These are phyloP conservation scores for Yarrowia sp. DNA, from an alignment of 805 yeast species.

Conservation along the genomic window DNA sequence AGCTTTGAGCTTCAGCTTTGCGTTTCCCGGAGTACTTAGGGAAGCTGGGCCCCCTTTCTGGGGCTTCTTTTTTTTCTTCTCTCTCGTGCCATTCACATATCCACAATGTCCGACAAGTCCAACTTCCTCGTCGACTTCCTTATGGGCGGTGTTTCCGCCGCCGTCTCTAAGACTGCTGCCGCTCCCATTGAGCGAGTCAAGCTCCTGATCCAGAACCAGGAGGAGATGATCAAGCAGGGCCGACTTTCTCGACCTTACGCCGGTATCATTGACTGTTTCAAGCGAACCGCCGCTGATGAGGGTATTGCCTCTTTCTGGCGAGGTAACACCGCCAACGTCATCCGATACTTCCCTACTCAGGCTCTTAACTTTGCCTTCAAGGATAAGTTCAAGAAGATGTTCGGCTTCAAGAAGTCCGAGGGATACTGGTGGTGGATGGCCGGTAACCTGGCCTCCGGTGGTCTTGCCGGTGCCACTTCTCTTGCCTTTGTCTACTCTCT, in stretches of 20 bases:
- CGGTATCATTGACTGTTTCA: conserved; percentile 93
- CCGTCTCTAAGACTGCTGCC: conserved; percentile 96
- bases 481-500: conserved; percentile 91
- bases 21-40: conserved; percentile 23
- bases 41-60: background rate
- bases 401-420: conserved; percentile 95
- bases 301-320: conserved; percentile 95
- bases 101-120: conserved; percentile 23
- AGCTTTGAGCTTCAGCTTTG: conserved; percentile 6
- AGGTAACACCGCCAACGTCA: conserved; percentile 98
- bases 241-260: conserved; percentile 80
- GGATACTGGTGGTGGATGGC: conserved; percentile 88
- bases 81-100: conserved; percentile 11
- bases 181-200: conserved; percentile 98
- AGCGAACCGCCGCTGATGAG: conserved; percentile 89
- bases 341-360: conserved; percentile 99
- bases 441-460: conserved; percentile 99
- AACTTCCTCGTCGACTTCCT: conserved; percentile 38
- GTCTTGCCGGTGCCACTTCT: conserved; percentile 96
- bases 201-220: conserved; percentile 95
- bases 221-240: conserved; percentile 97
- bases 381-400: conserved; percentile 92
- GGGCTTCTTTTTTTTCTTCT: background rate
- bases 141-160: conserved; percentile 99
- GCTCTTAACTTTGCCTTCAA: conserved; percentile 98